Evolutionary conservation across 208 protist genomes (phyloP).

Genomic region (Trypanosomatidae sp.): DNA sequence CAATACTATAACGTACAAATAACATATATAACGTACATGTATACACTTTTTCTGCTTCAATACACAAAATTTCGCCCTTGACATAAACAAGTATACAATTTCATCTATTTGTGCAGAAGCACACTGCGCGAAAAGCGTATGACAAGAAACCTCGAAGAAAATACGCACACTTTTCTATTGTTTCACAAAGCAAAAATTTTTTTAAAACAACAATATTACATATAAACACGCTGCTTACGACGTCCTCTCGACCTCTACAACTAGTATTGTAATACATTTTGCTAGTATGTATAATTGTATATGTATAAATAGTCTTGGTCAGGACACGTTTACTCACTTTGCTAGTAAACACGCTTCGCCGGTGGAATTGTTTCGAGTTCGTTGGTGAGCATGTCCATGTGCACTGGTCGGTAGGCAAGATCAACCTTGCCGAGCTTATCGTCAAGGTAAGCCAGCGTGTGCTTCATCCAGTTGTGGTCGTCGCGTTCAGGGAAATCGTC

Average conservation of each 20-base stretch:
- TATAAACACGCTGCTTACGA: no score
- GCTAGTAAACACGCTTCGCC: slow-evolving; percentile 91
- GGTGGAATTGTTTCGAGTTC: slow-evolving; percentile 82
- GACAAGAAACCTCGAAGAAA: no score
- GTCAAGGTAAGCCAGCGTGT: slow-evolving; percentile 95
- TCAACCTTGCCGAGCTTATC: slow-evolving; percentile 80
- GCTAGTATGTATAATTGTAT: neutral
- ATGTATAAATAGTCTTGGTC: neutral
- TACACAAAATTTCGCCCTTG: no score
- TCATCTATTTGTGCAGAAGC: no score
- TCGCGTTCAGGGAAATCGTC: slow-evolving; percentile 96
- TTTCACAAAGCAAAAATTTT: no score
- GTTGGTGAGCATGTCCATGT: slow-evolving; percentile 85
- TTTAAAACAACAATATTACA: no score
- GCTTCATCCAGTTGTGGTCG: slow-evolving; percentile 99
- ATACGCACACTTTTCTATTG: no score
- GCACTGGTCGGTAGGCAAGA: slow-evolving; percentile 91
- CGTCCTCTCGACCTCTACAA: slow-evolving; percentile 1
- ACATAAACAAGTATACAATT: no score
- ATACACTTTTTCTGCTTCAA: no score
- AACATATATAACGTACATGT: no score
- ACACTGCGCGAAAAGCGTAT: no score
- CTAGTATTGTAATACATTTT: neutral
- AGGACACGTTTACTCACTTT: neutral
- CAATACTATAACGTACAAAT: no score